These are phyloP conservation scores for Penicillium olsonii DNA, from an alignment of 2,329 filamentous ascomycete species.

Conservation along the genomic window DNA sequence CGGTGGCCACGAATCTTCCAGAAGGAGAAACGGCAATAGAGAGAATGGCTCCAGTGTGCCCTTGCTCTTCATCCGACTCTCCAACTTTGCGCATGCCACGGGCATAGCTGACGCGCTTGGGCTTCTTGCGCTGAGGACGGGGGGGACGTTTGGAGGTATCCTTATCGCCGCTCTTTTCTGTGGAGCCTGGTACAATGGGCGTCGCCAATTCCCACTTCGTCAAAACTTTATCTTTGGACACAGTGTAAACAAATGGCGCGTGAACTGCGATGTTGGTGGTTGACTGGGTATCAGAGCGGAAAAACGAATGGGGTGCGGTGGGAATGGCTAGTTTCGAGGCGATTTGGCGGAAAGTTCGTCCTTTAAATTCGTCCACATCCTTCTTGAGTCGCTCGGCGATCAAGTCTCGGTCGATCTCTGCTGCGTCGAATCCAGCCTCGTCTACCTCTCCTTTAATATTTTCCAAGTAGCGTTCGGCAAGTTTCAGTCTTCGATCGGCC, in stretches of 20 bases:
- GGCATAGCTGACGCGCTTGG: slow-evolving; percentile 52
- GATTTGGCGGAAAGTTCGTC: slow-evolving; percentile 80
- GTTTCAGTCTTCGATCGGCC: slow-evolving; percentile 78
- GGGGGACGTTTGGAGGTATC: slow-evolving; percentile 62
- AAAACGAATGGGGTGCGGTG: slow-evolving; percentile 67
- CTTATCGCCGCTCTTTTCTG: slow-evolving; percentile 64
- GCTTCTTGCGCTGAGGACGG: slow-evolving; percentile 45
- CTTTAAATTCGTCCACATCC: slow-evolving; percentile 89
- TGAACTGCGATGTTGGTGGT: slow-evolving; percentile 80
- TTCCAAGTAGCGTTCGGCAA: slow-evolving; percentile 90
- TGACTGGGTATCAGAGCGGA: slow-evolving; percentile 74
- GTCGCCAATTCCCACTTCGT: slow-evolving; percentile 84
- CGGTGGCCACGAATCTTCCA: slow-evolving; percentile 87
- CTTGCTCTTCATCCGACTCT: slow-evolving; percentile 55
- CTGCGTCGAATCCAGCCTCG: slow-evolving; percentile 86
- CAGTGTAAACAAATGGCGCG: slow-evolving; percentile 81
- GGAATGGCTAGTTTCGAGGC: slow-evolving; percentile 71
- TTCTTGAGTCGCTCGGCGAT: slow-evolving; percentile 89
- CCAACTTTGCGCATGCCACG: slow-evolving; percentile 44
- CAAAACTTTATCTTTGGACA: slow-evolving; percentile 79
- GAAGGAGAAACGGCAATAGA: slow-evolving; percentile 84
- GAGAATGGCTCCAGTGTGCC: slow-evolving; percentile 79
- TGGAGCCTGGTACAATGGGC: slow-evolving; percentile 27
- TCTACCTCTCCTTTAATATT: slow-evolving; percentile 84
- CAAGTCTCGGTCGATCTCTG: slow-evolving; percentile 87